These are phyloP conservation scores for Sextonia rubra DNA, from an alignment of 164 flowering plant genomes.

Conservation along the genomic window DNA sequence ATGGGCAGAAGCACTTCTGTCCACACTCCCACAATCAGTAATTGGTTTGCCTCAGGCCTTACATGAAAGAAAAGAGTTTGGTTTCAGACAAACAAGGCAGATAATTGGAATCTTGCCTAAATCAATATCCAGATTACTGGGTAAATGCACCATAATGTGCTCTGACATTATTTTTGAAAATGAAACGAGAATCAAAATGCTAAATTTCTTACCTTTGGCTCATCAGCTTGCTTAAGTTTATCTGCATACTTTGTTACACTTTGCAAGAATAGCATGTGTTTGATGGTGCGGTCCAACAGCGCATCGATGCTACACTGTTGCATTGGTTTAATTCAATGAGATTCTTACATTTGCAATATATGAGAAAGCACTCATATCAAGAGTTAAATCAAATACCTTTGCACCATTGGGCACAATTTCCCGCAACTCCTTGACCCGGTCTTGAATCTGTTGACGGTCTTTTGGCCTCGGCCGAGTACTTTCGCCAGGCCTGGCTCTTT, in stretches of 20 bases:
- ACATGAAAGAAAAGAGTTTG: background rate
- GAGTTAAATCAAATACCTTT: slow-evolving; percentile 43
- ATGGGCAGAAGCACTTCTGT: background rate
- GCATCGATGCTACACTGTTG: slow-evolving; percentile 99
- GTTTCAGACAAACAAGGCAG: background rate
- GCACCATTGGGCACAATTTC: slow-evolving; percentile 96
- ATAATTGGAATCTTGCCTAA: background rate
- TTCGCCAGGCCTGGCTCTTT: slow-evolving; percentile 96
- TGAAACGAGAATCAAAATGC: background rate
- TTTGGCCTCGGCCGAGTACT: slow-evolving; percentile 94
- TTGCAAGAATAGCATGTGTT: slow-evolving; percentile 99
- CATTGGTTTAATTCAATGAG: slow-evolving; percentile 5
- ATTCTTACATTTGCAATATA: background rate
- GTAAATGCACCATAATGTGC: background rate
- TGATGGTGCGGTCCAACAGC: slow-evolving; percentile 84
- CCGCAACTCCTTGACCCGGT: slow-evolving; percentile 89
- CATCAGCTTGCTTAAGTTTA: slow-evolving; percentile 73
- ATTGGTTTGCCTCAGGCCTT: background rate
- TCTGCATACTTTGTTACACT: slow-evolving; percentile 96
- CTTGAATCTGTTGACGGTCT: slow-evolving; percentile 99
- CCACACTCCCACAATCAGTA: background rate
- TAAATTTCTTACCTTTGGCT: slow-evolving; percentile 53
- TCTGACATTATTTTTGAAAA: background rate
- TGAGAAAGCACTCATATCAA: slow-evolving; percentile 5
- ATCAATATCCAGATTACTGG: background rate